These are phyloP conservation scores for Globisporangium cystogenes DNA, from an alignment of 352 stramenopile genomes.

Conservation along the genomic window DNA sequence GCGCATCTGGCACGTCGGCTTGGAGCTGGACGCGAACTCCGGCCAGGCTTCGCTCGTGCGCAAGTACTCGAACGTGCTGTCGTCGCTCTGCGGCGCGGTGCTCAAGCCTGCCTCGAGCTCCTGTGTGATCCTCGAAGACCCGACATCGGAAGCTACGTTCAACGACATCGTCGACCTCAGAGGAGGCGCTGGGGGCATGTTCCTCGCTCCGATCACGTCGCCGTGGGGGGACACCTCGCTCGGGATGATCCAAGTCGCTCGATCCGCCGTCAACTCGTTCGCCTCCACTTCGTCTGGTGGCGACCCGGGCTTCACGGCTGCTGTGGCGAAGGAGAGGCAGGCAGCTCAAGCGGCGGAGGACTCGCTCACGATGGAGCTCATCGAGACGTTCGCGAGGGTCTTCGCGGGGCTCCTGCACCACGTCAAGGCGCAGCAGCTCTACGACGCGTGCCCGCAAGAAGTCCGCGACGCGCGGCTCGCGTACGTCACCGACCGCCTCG, in stretches of 20 bases:
- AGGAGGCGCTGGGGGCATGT: conserved; percentile 47
- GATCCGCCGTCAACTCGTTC: conserved; percentile 20
- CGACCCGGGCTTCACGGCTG: conserved; percentile 7
- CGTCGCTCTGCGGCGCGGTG: conserved; percentile 48
- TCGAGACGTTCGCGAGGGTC: conserved; percentile 44
- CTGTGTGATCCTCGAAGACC: conserved; percentile 31
- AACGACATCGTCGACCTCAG: conserved; percentile 70
- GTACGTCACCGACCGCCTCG: conserved; percentile 33
- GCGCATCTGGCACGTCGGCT: conserved; percentile 52
- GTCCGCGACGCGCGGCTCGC: conserved; percentile 43
- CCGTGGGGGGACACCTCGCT: conserved; percentile 40
- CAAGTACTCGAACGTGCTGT: conserved; percentile 53
- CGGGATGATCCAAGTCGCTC: conserved; percentile 63
- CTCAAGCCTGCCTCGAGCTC: conserved; percentile 10
- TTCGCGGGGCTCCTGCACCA: conserved; percentile 61
- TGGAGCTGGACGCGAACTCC: conserved; percentile 12
- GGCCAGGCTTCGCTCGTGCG: conserved; percentile 27
- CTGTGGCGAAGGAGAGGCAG: conserved; percentile 32
- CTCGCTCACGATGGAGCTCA: conserved; percentile 42
- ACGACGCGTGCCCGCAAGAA: conserved; percentile 39
- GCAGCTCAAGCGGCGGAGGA: conserved; percentile 44
- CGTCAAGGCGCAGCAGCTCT: conserved; percentile 38
- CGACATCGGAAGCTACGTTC: conserved; percentile 42
- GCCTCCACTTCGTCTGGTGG: conserved; percentile 2
- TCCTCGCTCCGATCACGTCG: conserved; percentile 50